Evolutionary conservation across 257 asterid species (phyloP).

Genomic region (Ehretia macrophylla): DNA sequence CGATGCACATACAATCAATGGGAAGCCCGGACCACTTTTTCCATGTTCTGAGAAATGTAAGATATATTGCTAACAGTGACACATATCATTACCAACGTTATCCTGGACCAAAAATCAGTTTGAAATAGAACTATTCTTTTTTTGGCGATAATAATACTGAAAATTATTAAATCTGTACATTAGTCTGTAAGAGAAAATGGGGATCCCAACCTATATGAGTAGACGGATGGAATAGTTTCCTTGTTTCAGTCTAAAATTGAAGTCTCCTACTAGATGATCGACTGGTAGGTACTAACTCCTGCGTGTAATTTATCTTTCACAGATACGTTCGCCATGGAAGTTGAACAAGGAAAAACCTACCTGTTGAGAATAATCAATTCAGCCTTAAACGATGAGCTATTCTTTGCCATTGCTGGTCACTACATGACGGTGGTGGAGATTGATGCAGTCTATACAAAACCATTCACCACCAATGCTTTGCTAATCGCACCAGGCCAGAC

Average conservation of each 20-base stretch:
- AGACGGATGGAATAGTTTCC: too few species aligned
- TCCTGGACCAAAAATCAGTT: not conserved
- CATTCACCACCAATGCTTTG: slow-evolving; percentile 36
- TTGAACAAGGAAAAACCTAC: slow-evolving; percentile 45
- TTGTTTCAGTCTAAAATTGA: not conserved
- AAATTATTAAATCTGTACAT: too few species aligned
- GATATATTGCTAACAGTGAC: not conserved
- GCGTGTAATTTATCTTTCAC: not conserved
- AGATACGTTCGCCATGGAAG: slow-evolving; percentile 53
- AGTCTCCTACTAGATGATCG: too few species aligned
- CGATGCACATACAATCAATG: slow-evolving; percentile 54
- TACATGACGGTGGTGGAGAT: slow-evolving; percentile 44
- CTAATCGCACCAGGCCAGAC: slow-evolving; percentile 52
- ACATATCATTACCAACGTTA: too few species aligned
- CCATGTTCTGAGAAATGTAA: slow-evolving; percentile 49
- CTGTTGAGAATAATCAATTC: slow-evolving; percentile 41
- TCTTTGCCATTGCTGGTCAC: slow-evolving; percentile 41
- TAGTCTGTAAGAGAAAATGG: too few species aligned
- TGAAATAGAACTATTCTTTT: too few species aligned
- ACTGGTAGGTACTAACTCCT: too few species aligned
- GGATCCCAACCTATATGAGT: too few species aligned
- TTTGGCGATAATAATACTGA: too few species aligned
- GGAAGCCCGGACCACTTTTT: slow-evolving; percentile 55
- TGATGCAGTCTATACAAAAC: slow-evolving; percentile 52
- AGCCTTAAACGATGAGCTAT: slow-evolving; percentile 47